These are phyloP conservation scores for Coniochaeta sp. DNA, from an alignment of 2,329 filamentous ascomycete species.

Conservation along the genomic window DNA sequence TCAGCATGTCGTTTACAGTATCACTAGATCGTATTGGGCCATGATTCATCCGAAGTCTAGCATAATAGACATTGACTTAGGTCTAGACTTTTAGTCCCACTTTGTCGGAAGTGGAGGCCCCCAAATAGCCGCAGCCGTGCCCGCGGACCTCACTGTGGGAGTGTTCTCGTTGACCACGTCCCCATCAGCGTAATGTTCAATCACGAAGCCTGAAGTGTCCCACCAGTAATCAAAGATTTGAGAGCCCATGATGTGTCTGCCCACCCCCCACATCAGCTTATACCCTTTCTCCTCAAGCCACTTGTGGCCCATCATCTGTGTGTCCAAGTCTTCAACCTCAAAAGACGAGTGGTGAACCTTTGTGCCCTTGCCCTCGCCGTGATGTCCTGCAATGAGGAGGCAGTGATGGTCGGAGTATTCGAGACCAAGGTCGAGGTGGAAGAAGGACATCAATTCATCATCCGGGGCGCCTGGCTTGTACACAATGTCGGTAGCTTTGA, in stretches of 20 bases:
- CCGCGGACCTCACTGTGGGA: conserved; percentile 13
- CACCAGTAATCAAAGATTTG: conserved; percentile 60
- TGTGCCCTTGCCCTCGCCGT: conserved; percentile 7
- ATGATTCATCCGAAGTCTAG: not conserved
- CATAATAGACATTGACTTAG: too few relatives aligned
- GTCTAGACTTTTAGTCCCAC: not conserved
- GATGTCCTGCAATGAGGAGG: conserved; percentile 34
- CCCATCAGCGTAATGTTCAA: conserved; percentile 56
- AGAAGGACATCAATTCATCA: conserved; percentile 22
- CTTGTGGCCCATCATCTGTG: conserved; percentile 50
- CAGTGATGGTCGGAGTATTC: conserved; percentile 42
- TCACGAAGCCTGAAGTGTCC: conserved; percentile 43
- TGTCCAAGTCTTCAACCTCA: conserved; percentile 54
- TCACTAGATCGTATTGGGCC: too few relatives aligned
- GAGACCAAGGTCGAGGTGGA: conserved; percentile 41
- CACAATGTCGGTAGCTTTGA: conserved; percentile 14
- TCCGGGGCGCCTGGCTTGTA: not conserved
- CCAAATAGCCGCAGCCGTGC: conserved; percentile 3
- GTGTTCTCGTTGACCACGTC: conserved; percentile 49
- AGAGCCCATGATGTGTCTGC: conserved; percentile 49
- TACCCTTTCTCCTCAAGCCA: conserved; percentile 46
- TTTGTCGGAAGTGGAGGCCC: not conserved
- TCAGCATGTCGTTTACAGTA: too few relatives aligned
- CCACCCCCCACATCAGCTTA: conserved; percentile 51
- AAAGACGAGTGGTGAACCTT: conserved; percentile 47